Conservation (phyloP, 2,329 filamentous ascomycete genomes). For the Scytalidium sp. region DNA sequence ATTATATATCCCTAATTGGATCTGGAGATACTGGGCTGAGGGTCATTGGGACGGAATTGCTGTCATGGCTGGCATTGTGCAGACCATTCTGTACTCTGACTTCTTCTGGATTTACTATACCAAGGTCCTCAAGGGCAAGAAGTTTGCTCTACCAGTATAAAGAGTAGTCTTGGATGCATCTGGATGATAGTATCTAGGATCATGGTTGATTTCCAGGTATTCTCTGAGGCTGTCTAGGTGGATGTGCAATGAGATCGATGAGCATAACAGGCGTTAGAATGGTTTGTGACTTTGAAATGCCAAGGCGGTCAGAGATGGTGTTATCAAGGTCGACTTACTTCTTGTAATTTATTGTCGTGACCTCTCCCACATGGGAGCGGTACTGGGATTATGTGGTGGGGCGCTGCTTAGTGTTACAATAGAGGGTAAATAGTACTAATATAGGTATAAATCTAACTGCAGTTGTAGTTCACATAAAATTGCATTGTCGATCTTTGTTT, state of each 20-base stretch:
- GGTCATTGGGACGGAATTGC: conserved; percentile 82
- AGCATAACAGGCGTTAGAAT: conserved; percentile 25
- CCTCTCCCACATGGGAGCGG: too few relatives aligned
- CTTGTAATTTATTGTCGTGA: background rate
- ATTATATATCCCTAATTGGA: conserved; percentile 98
- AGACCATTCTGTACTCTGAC: conserved; percentile 95
- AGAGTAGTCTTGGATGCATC: background rate
- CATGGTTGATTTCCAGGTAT: background rate
- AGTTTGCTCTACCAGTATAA: conserved; percentile 82
- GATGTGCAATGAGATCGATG: conserved; percentile 5
- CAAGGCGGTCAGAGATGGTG: background rate
- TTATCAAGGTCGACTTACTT: background rate
- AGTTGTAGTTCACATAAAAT: too few relatives aligned
- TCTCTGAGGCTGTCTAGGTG: background rate
- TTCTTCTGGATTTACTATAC: conserved; percentile 99
- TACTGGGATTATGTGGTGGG: too few relatives aligned
- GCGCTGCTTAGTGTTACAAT: too few relatives aligned
- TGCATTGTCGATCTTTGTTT: too few relatives aligned
- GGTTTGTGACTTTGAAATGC: conserved; percentile 17
- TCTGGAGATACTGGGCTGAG: conserved; percentile 84
- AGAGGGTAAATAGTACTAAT: too few relatives aligned
- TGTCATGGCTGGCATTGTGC: conserved; percentile 82
- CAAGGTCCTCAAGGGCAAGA: conserved; percentile 87
- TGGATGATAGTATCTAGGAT: background rate
- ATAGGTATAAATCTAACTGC: too few relatives aligned